Conservation (phyloP, 257 asterid genomes). For the Plectranthus barbatus region DNA sequence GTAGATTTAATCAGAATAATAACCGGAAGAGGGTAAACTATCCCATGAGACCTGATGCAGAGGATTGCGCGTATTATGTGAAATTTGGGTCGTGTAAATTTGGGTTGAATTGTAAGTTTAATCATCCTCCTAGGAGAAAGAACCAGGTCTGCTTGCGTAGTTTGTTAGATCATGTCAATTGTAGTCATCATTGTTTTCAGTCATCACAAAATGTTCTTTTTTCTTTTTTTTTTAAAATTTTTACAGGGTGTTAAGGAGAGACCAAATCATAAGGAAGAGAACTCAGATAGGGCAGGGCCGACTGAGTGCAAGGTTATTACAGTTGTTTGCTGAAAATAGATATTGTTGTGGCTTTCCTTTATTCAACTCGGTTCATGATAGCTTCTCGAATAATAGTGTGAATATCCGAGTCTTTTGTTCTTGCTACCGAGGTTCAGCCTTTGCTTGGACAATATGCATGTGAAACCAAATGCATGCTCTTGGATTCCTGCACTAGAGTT, state of each 20-base stretch:
- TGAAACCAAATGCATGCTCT: too few species aligned
- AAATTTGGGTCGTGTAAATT: constrained; percentile 77
- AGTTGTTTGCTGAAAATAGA: not conserved
- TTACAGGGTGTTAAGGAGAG: constrained; percentile 36
- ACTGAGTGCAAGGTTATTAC: constrained; percentile 67
- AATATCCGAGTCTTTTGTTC: too few species aligned
- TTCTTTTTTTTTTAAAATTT: too few species aligned
- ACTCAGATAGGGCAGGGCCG: constrained; percentile 37
- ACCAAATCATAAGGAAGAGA: constrained; percentile 31
- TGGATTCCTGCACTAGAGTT: too few species aligned
- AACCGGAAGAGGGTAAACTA: constrained; percentile 31
- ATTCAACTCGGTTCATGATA: too few species aligned
- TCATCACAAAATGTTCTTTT: not conserved
- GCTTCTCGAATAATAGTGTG: too few species aligned
- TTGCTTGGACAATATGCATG: too few species aligned
- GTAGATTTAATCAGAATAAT: constrained; percentile 11
- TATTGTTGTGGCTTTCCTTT: not conserved
- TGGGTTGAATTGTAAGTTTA: constrained; percentile 80
- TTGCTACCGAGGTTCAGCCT: too few species aligned
- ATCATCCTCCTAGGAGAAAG: constrained; percentile 69
- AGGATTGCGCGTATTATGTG: constrained; percentile 74
- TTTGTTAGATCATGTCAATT: not conserved
- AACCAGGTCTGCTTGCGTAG: constrained; percentile 42
- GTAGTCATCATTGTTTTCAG: not conserved
- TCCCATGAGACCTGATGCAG: constrained; percentile 83